These are phyloP conservation scores for Aureobasidium sp. DNA, from an alignment of 2,329 filamentous ascomycete genomes.

Conservation along the genomic window DNA sequence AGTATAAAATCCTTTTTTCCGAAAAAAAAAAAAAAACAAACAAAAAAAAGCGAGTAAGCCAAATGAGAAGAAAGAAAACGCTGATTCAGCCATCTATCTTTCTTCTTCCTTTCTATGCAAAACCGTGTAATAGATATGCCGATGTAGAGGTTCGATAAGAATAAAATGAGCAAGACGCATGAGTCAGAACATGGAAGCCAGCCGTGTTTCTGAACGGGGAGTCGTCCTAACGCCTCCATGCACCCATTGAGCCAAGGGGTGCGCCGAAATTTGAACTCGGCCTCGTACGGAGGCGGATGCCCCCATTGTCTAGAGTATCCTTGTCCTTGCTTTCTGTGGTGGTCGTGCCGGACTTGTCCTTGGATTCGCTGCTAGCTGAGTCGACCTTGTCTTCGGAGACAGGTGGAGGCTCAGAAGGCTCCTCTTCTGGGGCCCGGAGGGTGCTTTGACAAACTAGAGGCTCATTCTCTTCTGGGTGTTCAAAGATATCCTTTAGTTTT, in stretches of 20 bases:
- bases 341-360: background rate
- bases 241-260: constrained; percentile 26
- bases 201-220: constrained; percentile 14
- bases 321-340: background rate
- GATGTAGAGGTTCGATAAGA: background rate
- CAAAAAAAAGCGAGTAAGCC: background rate
- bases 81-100: background rate
- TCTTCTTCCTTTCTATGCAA: background rate
- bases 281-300: constrained; percentile 30
- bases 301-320: constrained; percentile 17
- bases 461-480: constrained; percentile 24
- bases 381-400: background rate
- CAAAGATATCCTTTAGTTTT: constrained; percentile 25
- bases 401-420: background rate
- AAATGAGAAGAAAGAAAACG: background rate
- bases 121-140: background rate
- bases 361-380: background rate
- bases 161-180: background rate
- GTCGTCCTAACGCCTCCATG: constrained; percentile 19
- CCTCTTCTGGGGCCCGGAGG: background rate
- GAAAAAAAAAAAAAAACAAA: too few relatives aligned
- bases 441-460: constrained; percentile 22
- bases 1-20: background rate
- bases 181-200: background rate
- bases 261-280: constrained; percentile 29